Evolutionary conservation across 495 filamentous ascomycete species (phyloP), one percentile per base, ranked within the genome.

Genomic region (Lasiosphaeris hirsuta): DNA sequence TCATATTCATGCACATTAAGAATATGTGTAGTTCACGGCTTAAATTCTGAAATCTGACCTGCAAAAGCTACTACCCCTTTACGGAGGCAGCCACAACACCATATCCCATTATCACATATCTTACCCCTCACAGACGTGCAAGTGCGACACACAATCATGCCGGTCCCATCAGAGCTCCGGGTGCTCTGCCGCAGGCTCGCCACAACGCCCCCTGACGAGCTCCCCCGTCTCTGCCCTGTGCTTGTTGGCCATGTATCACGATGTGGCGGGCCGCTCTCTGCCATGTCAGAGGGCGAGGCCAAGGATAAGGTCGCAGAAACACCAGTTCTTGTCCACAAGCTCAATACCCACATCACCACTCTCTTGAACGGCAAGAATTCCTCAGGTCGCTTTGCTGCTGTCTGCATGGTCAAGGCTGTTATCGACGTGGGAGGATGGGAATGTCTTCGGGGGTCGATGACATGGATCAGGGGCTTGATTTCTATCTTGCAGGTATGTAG

Each of bases 351-450:
- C 51, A 75, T 97, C 58, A 85, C 84, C 11, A 82, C 86, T 6
- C 74, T 96, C 46, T 69, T 96, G 48, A 85, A 87, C 61, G 90
- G 90, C 55, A 86, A 84, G 59, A 88, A 66, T 37, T 58, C 79
- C 5, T 81, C 92, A 58, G 87, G 84, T 37, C 85, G 90, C 64
- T 95, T 90, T 78, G 79, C 86, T 9, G 90, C 84, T 0, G 83
- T 89, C 35, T 83, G 88, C 19, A 69, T 97, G 49, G 79, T 90
- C 62, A 96, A 96, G 72, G 80, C 86, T n/a, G 76, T 84, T 11
- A 75, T 95, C 51, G 91, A 96, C 64, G 81, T 84, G 40, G 90
- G 92, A 19, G 89, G 88, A 55, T 89, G 86, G 84, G 88, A 92
- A 57, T 78, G 86, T 45, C 72, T 97, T 53, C 85, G 84, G 49